Evolutionary conservation across 257 asterid genomes (phyloP).

Genomic region (Henckelia pumila): DNA sequence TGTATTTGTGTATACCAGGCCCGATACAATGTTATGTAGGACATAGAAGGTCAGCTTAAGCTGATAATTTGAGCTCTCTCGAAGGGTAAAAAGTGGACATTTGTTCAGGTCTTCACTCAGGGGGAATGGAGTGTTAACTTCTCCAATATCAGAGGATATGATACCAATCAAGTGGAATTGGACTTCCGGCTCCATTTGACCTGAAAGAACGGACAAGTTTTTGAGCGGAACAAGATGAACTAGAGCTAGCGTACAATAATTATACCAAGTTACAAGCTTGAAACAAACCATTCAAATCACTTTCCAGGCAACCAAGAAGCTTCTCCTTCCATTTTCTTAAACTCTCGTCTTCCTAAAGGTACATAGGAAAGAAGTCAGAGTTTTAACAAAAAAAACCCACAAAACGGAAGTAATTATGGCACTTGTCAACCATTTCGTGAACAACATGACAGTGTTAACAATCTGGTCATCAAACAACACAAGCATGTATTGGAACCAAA

Average conservation of each 20-base stretch:
- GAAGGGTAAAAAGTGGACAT: conserved; percentile 47
- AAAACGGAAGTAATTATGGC: too few species aligned
- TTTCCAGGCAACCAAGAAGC: conserved; percentile 80
- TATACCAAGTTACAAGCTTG: not conserved
- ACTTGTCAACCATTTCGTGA: too few species aligned
- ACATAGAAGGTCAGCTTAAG: conserved; percentile 68
- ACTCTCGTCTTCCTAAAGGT: conserved; percentile 46
- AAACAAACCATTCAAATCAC: conserved; percentile 57
- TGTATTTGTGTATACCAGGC: conserved; percentile 64
- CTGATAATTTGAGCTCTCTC: conserved; percentile 62
- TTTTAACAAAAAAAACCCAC: too few species aligned
- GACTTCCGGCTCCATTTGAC: too few species aligned
- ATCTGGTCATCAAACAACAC: too few species aligned
- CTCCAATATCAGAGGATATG: conserved; percentile 58
- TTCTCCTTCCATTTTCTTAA: conserved; percentile 80
- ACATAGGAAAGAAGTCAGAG: not conserved
- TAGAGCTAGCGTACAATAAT: not conserved
- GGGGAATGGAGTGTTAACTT: conserved; percentile 63
- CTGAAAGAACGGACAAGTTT: conserved; percentile 27
- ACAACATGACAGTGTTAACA: too few species aligned
- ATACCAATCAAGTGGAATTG: conserved; percentile 68
- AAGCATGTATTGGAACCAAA: too few species aligned
- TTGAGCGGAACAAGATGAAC: conserved; percentile 4
- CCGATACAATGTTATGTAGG: too few species aligned
- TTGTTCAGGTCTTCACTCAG: conserved; percentile 43